Percentiles rank a stretch among this genome's conserved stretches.
These are phyloP conservation scores for Lavandula angustifolia DNA, from an alignment of 257 asterid species.

Conservation along the genomic window DNA sequence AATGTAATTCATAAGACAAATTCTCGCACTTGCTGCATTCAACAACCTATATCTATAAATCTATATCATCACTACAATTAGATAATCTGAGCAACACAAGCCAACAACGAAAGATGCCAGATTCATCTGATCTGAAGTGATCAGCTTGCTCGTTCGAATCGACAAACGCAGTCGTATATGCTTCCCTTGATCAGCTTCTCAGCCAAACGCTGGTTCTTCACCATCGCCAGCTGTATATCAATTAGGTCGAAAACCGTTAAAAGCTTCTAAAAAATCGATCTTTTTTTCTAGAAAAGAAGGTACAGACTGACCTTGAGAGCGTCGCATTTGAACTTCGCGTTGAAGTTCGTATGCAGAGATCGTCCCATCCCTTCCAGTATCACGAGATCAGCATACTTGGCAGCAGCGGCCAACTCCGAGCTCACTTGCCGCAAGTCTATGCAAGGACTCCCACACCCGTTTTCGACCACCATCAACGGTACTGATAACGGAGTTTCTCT, in stretches of 20 bases:
- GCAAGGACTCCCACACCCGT: conserved; percentile 99
- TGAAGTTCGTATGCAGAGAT: conserved; percentile 80
- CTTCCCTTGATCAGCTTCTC: conserved; percentile 78
- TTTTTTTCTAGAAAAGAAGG: neutral
- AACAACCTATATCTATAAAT: too few relatives aligned
- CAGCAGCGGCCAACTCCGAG: conserved; percentile 95
- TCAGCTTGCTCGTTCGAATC: conserved; percentile 68
- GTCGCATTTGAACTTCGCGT: conserved; percentile 83
- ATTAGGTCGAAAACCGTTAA: too few relatives aligned
- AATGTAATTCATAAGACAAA: too few relatives aligned
- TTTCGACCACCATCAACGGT: conserved; percentile 95
- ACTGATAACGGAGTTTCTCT: conserved; percentile 55
- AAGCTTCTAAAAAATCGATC: neutral
- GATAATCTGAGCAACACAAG: too few relatives aligned
- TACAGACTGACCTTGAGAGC: conserved; percentile 69
- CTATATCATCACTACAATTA: too few relatives aligned
- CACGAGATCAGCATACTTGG: conserved; percentile 97
- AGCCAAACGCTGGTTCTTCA: conserved; percentile 93
- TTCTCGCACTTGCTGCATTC: too few relatives aligned
- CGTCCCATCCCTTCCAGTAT: conserved; percentile 91
- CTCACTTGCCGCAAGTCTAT: conserved; percentile 95
- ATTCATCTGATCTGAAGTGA: too few relatives aligned
- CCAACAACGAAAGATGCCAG: too few relatives aligned
- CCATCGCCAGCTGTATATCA: conserved; percentile 82
- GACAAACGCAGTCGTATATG: conserved; percentile 86